A percentile compares a stretch with the other conserved stretches of the same genome.
phyloP scores from a whole-genome alignment of 371 early-diverging fungal species.

The Mortierella sp. region DNA sequence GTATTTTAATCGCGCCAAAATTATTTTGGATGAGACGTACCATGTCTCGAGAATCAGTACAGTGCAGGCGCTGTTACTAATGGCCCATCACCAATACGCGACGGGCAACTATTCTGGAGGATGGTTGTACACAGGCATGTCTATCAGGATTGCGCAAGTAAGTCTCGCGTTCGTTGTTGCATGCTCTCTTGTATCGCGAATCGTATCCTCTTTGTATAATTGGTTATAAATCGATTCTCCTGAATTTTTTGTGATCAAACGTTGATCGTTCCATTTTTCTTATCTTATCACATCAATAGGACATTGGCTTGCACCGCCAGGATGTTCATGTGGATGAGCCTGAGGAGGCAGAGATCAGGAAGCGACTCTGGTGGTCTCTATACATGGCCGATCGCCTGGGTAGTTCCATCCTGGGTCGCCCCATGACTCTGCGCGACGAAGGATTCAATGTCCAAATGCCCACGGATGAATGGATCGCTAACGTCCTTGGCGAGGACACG shows the following conservation, averaged over 20 bases:
- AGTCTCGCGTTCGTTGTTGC: background rate
- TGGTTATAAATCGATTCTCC: no score
- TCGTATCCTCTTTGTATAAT: no score
- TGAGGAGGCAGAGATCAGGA: conserved; percentile 50
- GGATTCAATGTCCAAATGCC: conserved; percentile 57
- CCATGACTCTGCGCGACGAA: conserved; percentile 53
- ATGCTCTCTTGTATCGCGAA: no score
- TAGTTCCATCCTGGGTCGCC: conserved; percentile 48
- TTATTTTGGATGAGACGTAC: conserved; percentile 57
- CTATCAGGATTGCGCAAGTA: conserved; percentile 53
- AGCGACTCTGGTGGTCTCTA: conserved; percentile 55
- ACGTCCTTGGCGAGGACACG: conserved; percentile 40
- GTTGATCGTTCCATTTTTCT: no score
- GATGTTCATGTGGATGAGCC: conserved; percentile 50
- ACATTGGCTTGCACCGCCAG: conserved; percentile 57
- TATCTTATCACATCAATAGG: conserved; percentile 16
- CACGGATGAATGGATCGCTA: conserved; percentile 51
- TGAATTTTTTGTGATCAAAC: no score
- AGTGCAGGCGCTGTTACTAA: conserved; percentile 47
- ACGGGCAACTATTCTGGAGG: conserved; percentile 59
- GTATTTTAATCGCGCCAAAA: conserved; percentile 56
- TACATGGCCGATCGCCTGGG: conserved; percentile 58
- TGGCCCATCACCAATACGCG: conserved; percentile 58
- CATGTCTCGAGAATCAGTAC: conserved; percentile 55
- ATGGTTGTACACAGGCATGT: conserved; percentile 58